phyloP scores from a whole-genome alignment of 1,284 basidiomycete genomes.

The Cystobasidium slooffiae region DNA sequence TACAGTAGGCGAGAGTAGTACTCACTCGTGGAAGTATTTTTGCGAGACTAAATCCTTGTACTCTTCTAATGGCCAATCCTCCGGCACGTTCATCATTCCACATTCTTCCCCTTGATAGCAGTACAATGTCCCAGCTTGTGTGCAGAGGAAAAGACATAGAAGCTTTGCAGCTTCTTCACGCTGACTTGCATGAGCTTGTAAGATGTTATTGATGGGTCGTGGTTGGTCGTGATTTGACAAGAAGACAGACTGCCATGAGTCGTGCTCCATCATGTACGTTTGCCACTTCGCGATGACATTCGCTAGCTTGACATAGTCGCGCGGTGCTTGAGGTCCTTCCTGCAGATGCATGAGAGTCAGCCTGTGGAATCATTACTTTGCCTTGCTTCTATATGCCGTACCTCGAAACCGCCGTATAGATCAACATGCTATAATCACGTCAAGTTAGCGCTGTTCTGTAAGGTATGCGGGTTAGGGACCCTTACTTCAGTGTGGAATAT shows the following conservation, averaged over 20 bases:
- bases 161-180: slow-evolving; percentile 33
- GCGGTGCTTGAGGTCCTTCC: slow-evolving; percentile 62
- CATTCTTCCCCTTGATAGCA: slow-evolving; percentile 72
- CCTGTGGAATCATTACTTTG: slow-evolving; percentile 10
- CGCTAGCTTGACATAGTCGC: slow-evolving; percentile 61
- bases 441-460: background rate
- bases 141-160: slow-evolving; percentile 66
- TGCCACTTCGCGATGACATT: slow-evolving; percentile 68
- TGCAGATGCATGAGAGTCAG: slow-evolving; percentile 51
- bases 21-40: slow-evolving; percentile 19
- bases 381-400: slow-evolving; percentile 11
- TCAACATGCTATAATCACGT: slow-evolving; percentile 1
- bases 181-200: slow-evolving; percentile 3
- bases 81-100: slow-evolving; percentile 70
- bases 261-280: slow-evolving; percentile 16
- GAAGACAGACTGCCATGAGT: slow-evolving; percentile 11
- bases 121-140: slow-evolving; percentile 70
- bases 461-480: background rate
- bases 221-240: slow-evolving; percentile 41
- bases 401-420: slow-evolving; percentile 21
- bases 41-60: slow-evolving; percentile 69
- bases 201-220: slow-evolving; percentile 16
- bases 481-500: slow-evolving; percentile 1
- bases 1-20: background rate
- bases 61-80: slow-evolving; percentile 69